Conservation (phyloP, 108 stramenopile genomes). For the Skeletonema marinoi region DNA sequence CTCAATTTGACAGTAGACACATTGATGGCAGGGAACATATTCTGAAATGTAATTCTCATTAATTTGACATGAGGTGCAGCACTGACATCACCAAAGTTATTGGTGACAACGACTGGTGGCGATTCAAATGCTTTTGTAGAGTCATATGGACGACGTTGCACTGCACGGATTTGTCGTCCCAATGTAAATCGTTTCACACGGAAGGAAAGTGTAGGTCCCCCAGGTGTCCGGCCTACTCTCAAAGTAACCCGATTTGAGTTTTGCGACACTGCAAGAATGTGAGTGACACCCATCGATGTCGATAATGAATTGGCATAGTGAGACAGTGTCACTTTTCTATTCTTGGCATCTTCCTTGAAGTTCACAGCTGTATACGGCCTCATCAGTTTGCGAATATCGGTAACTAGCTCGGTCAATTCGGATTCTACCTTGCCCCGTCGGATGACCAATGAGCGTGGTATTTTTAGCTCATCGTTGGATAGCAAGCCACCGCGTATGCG, state of each 20-base stretch:
- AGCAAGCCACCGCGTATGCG: conserved; percentile 42
- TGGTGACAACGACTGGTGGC: conserved; percentile 96
- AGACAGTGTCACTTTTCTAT: conserved; percentile 70
- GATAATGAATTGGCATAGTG: conserved; percentile 83
- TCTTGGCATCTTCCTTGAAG: conserved; percentile 90
- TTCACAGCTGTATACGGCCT: conserved; percentile 95
- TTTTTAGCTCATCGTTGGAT: conserved; percentile 57
- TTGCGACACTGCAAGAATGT: conserved; percentile 92
- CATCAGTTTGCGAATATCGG: conserved; percentile 93
- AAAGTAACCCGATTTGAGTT: conserved; percentile 79
- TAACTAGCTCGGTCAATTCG: conserved; percentile 82
- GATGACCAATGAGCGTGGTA: conserved; percentile 80
- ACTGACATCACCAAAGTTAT: conserved; percentile 95
- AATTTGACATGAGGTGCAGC: conserved; percentile 93
- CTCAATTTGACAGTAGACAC: conserved; percentile 90
- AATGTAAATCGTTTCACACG: conserved; percentile 89
- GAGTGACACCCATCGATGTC: conserved; percentile 90
- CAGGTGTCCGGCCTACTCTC: conserved; percentile 88
- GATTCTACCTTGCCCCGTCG: conserved; percentile 81
- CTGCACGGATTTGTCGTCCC: conserved; percentile 74
- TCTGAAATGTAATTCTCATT: conserved; percentile 97
- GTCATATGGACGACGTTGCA: conserved; percentile 90
- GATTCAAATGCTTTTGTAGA: conserved; percentile 60
- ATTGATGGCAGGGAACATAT: conserved; percentile 99
- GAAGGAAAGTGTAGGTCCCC: conserved; percentile 97